phyloP scores from a whole-genome alignment of 257 asterid species.

The Ilex aquifolium region DNA sequence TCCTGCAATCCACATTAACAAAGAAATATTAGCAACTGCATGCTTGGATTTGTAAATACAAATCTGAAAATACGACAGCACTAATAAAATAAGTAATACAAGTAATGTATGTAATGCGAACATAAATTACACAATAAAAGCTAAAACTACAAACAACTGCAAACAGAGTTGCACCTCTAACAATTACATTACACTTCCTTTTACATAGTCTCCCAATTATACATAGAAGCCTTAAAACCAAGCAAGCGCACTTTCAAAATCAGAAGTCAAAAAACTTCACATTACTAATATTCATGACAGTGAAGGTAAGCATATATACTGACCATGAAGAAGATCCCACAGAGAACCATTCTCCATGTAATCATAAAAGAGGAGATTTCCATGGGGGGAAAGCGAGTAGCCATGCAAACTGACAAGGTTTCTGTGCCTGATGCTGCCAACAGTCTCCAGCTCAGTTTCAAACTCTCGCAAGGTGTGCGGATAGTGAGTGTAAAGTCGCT shows the following conservation, averaged over 20 bases:
- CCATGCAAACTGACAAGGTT: slow-evolving; percentile 98
- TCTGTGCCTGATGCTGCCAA: slow-evolving; percentile 87
- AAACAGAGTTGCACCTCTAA: too few species aligned
- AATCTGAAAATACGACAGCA: background rate
- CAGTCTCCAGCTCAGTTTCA: slow-evolving; percentile 85
- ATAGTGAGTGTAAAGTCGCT: slow-evolving; percentile 76
- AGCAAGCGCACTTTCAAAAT: too few species aligned
- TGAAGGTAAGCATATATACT: slow-evolving; percentile 10
- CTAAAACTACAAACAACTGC: too few species aligned
- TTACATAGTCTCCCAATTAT: too few species aligned
- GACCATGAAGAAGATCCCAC: slow-evolving; percentile 99
- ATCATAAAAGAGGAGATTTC: slow-evolving; percentile 90
- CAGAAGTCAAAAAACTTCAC: too few species aligned
- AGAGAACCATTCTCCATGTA: slow-evolving; percentile 98
- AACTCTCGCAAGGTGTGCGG: slow-evolving; percentile 62
- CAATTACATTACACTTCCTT: too few species aligned
- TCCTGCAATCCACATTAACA: slow-evolving; percentile 30
- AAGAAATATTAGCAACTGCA: background rate
- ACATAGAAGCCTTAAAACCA: too few species aligned
- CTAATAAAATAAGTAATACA: background rate
- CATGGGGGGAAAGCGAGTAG: slow-evolving; percentile 72
- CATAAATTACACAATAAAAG: too few species aligned
- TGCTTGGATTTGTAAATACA: background rate
- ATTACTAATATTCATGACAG: background rate
- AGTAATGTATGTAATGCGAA: too few species aligned